Base-by-base conservation (phyloP, 2,329 filamentous ascomycete species). In the Pseudogymnoascus sp. region DNA sequence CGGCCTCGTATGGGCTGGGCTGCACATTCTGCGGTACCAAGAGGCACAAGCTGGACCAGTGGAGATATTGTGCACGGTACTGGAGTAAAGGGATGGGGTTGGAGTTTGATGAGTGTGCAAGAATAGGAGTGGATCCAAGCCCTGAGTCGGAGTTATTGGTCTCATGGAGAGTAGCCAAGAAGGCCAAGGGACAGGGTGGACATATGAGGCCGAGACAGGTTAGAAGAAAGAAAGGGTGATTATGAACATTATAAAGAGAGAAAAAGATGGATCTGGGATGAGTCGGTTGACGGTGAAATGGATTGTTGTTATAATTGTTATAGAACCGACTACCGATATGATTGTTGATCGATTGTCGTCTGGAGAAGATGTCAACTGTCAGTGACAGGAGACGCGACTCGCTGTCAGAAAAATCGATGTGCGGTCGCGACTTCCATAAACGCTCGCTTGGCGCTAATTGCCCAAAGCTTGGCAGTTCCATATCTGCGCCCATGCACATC, bases 391-490 rank as follows among this genome's bases (percentile, higher is more conserved):
- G 28, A 57, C 50, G 28, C 9, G 47, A 57, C 28, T 57, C 5
- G 47, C 50, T 57, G 50, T 57, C 28, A 33, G 50, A 15, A 21
- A 19, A 53, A 33, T 15, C 1, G 50, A 57, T 57, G 17, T 57
- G 50, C 28, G 28, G 50, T 21, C n/a, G 26, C 17, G 50, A 57
- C 50, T 57, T 57, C 50, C 50, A 13, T 57, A 57, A 57, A 57
- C 50, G 50, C 50, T 57, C 50, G 50, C 50, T 57, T 57, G 50
- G 50, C 50, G 50, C 50, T 57, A 57, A 57, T 57, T 33, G 7
- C 10, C 10, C 11, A 57, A 57, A 57, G 50, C 50, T 57, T 33
- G 50, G 50, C 50, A 8, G 50, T 57, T 57, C 50, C 50, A 57
- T 33, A 57, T 19, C 17, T 57, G n/a, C 26, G 2, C 28, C 50